A percentile compares a stretch with the other conserved stretches of the same genome.
Evolutionary conservation across 2,329 filamentous ascomycete species (phyloP).

Genomic region (Fusarium stilboides): DNA sequence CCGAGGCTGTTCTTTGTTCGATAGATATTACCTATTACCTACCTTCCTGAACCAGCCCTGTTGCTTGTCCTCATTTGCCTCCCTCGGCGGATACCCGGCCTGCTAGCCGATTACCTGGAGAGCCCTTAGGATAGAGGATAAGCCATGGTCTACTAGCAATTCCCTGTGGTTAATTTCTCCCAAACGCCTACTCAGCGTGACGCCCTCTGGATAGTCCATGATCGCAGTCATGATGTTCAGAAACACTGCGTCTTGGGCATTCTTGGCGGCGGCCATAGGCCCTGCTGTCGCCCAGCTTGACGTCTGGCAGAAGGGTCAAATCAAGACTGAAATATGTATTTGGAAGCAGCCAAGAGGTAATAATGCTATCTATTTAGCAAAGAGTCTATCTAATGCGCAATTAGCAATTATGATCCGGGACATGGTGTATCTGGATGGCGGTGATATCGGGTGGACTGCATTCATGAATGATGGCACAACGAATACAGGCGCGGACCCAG

Average conservation of each 20-base stretch:
- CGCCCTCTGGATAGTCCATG: constrained; percentile 15
- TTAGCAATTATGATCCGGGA: constrained; percentile 72
- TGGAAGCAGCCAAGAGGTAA: constrained; percentile 67
- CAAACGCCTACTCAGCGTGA: constrained; percentile 26
- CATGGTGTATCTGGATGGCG: constrained; percentile 77
- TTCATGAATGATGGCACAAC: constrained; percentile 62
- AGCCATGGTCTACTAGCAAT: constrained; percentile 45
- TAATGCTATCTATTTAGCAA: constrained; percentile 1
- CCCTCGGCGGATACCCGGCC: constrained; percentile 9
- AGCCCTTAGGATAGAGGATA: constrained; percentile 23
- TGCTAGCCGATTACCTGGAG: constrained; percentile 9
- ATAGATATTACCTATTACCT: constrained; percentile 1
- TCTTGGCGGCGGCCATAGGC: constrained; percentile 36
- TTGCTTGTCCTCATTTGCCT: constrained; percentile 11
- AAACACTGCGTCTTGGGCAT: constrained; percentile 26
- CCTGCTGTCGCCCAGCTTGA: constrained; percentile 57
- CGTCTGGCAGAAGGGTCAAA: constrained; percentile 66
- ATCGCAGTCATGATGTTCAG: constrained; percentile 40
- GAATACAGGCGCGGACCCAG: constrained; percentile 52
- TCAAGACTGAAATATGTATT: constrained; percentile 72
- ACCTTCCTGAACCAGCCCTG: constrained; percentile 25
- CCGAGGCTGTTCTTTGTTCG: constrained; percentile 27
- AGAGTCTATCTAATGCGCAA: constrained; percentile 40
- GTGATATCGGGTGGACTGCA: constrained; percentile 67
- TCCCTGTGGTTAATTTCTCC: constrained; percentile 33